A percentile compares a stretch with the other conserved stretches of the same genome.
These are phyloP conservation scores for Galerina marginata DNA, from an alignment of 768 basidiomycete genomes.

Conservation along the genomic window DNA sequence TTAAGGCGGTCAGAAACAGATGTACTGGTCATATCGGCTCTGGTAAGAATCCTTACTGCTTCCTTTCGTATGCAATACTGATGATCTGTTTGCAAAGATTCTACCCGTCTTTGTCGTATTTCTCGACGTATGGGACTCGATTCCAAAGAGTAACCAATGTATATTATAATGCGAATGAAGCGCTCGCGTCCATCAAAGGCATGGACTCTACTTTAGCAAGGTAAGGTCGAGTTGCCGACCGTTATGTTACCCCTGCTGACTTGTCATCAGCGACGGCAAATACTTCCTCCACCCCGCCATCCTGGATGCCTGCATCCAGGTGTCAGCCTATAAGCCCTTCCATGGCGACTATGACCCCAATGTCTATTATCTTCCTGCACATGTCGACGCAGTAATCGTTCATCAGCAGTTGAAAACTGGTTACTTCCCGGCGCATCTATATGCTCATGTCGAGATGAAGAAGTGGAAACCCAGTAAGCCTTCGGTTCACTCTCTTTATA, in stretches of 20 bases:
- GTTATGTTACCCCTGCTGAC: neutral
- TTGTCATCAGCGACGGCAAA: constrained; percentile 22
- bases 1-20: constrained; percentile 17
- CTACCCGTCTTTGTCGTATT: constrained; percentile 31
- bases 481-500: neutral
- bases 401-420: constrained; percentile 9
- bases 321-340: constrained; percentile 34
- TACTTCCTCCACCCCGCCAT: constrained; percentile 42
- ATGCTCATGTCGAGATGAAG: constrained; percentile 27
- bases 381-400: constrained; percentile 22
- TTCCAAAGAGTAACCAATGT: constrained; percentile 33
- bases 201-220: constrained; percentile 28
- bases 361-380: constrained; percentile 38
- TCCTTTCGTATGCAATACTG: neutral
- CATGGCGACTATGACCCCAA: constrained; percentile 32
- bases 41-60: neutral
- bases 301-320: constrained; percentile 42
- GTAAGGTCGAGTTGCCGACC: constrained; percentile 18
- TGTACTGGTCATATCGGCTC: constrained; percentile 14
- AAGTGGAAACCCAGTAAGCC: constrained; percentile 34
- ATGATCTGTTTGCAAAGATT: constrained; percentile 22
- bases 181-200: constrained; percentile 30
- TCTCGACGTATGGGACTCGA: constrained; percentile 37
- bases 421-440: constrained; percentile 24
- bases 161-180: constrained; percentile 28